Base-by-base conservation (phyloP, 2,329 filamentous ascomycete genomes). In the Colletotrichum somersetense region DNA sequence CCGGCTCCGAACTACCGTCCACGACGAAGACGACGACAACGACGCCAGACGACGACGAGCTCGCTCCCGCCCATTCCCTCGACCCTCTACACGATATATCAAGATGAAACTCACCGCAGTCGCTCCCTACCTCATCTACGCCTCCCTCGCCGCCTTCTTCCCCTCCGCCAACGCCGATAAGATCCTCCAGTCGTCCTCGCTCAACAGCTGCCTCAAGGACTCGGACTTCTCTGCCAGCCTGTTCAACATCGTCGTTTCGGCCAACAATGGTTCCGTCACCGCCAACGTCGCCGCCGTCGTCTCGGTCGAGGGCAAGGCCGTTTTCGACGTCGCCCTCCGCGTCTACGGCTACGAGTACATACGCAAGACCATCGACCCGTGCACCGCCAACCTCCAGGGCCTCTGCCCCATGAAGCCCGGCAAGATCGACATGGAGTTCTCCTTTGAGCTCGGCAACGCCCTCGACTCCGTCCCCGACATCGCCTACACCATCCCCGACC, bases 391-490 rank as follows among this genome's bases (percentile, higher is more conserved):
- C 74, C 86, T 97, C 73, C 82, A 86, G 72, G 94, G 95, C 80
- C 89, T 98, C 78, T 98, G 96, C 82, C 95, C 95, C 69, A 97
- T 98, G 95, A 90, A 88, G 73, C 92, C 90, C 75, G 95, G 94
- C 75, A 91, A 93, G 77, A 91, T 97, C 79, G 89, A 92, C 66
- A 88, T 97, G 78, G 87, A 89, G 62, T 73, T 75, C 58, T 70
- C 67, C 44, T 59, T 73, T 23, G 40, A 65, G 44, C 58, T 75
- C 26, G 68, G 72, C 62, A 83, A 85, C 64, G 87, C 91, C 40
- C 84, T 91, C 74, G 82, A 83, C 26, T 81, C 88, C 66, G 67
- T 75, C 4, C 94, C 94, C 67, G 87, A 89, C 58, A 94, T 97
- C 77, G 92, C 93, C 58, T 97, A 96, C 83, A 92, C 89, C 62